Percentiles rank a stretch among this genome's conserved stretches.
These are phyloP conservation scores for Fistulifera pelliculosa DNA, from an alignment of 108 stramenopile genomes.

Conservation along the genomic window DNA sequence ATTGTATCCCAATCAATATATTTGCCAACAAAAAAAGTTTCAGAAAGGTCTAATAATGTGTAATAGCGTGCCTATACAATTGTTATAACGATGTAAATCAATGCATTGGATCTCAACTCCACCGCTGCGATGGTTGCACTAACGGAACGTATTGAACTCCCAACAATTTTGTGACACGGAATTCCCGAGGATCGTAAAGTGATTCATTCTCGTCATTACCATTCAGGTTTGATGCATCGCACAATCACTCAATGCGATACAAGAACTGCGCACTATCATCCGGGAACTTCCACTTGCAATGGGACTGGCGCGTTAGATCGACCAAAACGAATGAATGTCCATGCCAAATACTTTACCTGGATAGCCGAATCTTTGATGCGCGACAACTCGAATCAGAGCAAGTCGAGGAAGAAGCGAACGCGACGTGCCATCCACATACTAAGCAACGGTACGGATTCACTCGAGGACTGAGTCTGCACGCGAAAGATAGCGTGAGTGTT, in stretches of 20 bases:
- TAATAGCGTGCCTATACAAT: too few species aligned
- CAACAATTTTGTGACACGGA: constrained; percentile 41
- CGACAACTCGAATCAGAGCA: constrained; percentile 27
- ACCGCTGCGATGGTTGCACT: constrained; percentile 22
- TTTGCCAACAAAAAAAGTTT: too few species aligned
- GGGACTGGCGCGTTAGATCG: constrained; percentile 53
- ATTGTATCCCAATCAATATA: constrained; percentile 77
- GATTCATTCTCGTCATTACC: constrained; percentile 10
- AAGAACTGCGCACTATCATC: constrained; percentile 53
- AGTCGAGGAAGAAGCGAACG: constrained; percentile 56
- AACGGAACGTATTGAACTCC: constrained; percentile 87
- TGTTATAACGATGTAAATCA: too few species aligned
- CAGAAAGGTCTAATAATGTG: too few species aligned
- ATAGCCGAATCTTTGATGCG: constrained; percentile 55
- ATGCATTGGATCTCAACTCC: too few species aligned
- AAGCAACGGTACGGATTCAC: constrained; percentile 46
- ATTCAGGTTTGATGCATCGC: too few species aligned
- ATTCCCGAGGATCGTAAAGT: constrained; percentile 48
- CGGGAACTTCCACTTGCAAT: constrained; percentile 59
- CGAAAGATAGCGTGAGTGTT: constrained; percentile 63
- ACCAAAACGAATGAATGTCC: constrained; percentile 67
- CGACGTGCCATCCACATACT: constrained; percentile 78
- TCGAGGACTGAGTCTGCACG: constrained; percentile 23
- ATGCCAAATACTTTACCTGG: constrained; percentile 70
- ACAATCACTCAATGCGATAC: constrained; percentile 56